These are phyloP conservation scores for Aaosphaeria arxii DNA, from an alignment of 2,329 filamentous ascomycete species.

Conservation along the genomic window DNA sequence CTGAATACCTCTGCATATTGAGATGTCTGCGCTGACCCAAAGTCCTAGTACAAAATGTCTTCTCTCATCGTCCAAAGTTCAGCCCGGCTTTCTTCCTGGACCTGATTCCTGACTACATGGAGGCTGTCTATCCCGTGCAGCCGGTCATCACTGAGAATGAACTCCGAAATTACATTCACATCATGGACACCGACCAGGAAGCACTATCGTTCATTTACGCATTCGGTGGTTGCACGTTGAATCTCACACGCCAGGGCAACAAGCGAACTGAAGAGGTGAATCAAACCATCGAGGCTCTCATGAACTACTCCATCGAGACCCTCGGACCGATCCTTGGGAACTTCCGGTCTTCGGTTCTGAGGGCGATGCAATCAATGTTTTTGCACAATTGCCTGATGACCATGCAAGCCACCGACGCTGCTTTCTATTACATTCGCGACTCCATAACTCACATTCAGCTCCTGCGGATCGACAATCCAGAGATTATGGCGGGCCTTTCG, in stretches of 20 bases:
- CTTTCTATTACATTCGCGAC: slow-evolving; percentile 52
- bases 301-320: slow-evolving; percentile 35
- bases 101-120: slow-evolving; percentile 45
- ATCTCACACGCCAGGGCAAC: slow-evolving; percentile 38
- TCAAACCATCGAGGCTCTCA: slow-evolving; percentile 29
- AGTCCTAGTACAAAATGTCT: too few species aligned
- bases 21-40: too few species aligned
- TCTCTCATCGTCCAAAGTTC: slow-evolving; percentile 7
- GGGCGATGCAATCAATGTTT: slow-evolving; percentile 52
- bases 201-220: slow-evolving; percentile 44
- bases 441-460: slow-evolving; percentile 41
- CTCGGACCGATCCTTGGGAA: slow-evolving; percentile 38
- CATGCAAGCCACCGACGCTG: slow-evolving; percentile 47
- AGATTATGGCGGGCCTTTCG: slow-evolving; percentile 28
- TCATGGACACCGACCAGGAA: slow-evolving; percentile 39
- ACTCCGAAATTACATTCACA: slow-evolving; percentile 30
- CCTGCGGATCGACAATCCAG: slow-evolving; percentile 41
- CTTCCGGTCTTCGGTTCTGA: slow-evolving; percentile 43
- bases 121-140: slow-evolving; percentile 47
- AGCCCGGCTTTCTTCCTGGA: slow-evolving; percentile 38
- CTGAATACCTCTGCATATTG: too few species aligned
- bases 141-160: slow-evolving; percentile 45
- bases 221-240: slow-evolving; percentile 46
- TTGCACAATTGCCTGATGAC: slow-evolving; percentile 53
- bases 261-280: slow-evolving; percentile 29